Conservation (phyloP, 2,329 filamentous ascomycete genomes). For the Stagonosporopsis rhizophila region DNA sequence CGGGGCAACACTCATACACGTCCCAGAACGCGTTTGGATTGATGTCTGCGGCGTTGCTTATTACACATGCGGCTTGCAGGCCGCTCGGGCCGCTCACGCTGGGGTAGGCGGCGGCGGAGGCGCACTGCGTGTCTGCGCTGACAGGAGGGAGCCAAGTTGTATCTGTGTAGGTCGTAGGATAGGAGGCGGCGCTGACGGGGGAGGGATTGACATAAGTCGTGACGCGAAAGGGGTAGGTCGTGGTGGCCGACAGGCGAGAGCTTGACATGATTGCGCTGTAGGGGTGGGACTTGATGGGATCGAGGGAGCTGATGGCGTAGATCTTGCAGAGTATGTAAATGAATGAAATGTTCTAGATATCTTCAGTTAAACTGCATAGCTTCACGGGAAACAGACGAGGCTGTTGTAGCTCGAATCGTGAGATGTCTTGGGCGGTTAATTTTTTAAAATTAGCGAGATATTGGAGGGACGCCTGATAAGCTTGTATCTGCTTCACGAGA, state of each 20-base stretch:
- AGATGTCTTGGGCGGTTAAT: neutral
- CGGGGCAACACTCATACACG: constrained; percentile 29
- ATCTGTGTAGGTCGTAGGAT: constrained; percentile 2
- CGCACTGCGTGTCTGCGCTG: neutral
- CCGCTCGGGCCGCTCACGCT: neutral
- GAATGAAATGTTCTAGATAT: neutral
- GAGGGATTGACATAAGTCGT: neutral
- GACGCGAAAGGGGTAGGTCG: neutral
- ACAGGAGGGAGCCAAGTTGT: neutral
- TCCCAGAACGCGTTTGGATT: constrained; percentile 36
- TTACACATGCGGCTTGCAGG: constrained; percentile 21
- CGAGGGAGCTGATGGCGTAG: neutral
- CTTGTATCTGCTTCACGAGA: neutral
- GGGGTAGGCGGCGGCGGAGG: neutral
- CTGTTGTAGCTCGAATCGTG: neutral
- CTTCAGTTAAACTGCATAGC: neutral
- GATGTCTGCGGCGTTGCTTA: constrained; percentile 28
- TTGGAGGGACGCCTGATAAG: neutral
- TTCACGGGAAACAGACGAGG: neutral
- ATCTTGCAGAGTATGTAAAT: neutral
- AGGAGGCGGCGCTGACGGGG: neutral
- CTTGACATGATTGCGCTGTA: neutral
- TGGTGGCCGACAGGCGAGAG: neutral
- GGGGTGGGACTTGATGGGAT: neutral
- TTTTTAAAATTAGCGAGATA: too few species aligned